A percentile compares a stretch with the other conserved stretches of the same genome.
Evolutionary conservation across 2,329 filamentous ascomycete genomes (phyloP).

Genomic region (Xylariaceae sp.): DNA sequence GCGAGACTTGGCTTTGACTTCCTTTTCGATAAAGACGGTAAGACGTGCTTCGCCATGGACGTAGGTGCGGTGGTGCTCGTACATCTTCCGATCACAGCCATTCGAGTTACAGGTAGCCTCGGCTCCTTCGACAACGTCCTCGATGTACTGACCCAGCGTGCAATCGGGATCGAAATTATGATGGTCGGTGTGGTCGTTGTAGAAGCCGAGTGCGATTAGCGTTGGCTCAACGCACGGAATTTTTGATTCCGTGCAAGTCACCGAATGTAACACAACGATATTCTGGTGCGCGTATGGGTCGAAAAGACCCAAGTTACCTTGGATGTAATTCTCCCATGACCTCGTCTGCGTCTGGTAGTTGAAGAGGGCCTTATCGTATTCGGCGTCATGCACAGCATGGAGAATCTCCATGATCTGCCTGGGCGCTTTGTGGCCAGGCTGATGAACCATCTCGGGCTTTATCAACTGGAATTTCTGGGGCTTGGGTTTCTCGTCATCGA

Average conservation of each 20-base stretch:
- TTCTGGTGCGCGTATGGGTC: constrained; percentile 95
- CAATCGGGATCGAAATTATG: constrained; percentile 74
- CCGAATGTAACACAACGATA: constrained; percentile 88
- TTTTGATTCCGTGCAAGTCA: constrained; percentile 88
- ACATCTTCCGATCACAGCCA: constrained; percentile 81
- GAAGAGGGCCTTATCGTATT: constrained; percentile 91
- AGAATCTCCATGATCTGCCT: constrained; percentile 87
- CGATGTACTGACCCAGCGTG: constrained; percentile 89
- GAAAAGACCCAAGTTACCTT: constrained; percentile 81
- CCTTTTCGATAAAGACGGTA: constrained; percentile 77
- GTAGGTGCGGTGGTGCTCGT: constrained; percentile 91
- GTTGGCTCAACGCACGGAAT: constrained; percentile 89
- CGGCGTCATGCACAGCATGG: constrained; percentile 89
- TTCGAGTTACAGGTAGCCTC: constrained; percentile 73
- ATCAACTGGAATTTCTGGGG: constrained; percentile 80
- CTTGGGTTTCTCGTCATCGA: constrained; percentile 53
- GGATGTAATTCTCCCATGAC: constrained; percentile 93
- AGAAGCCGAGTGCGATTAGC: constrained; percentile 84
- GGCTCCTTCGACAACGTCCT: constrained; percentile 74
- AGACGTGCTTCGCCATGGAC: constrained; percentile 94
- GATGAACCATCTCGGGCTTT: constrained; percentile 89
- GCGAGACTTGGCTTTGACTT: constrained; percentile 36
- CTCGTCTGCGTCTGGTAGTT: constrained; percentile 91
- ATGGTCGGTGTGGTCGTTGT: constrained; percentile 72
- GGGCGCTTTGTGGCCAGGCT: constrained; percentile 70